Evolutionary conservation across 2,329 filamentous ascomycete genomes (phyloP).

Genomic region (Alternaria arborescens): DNA sequence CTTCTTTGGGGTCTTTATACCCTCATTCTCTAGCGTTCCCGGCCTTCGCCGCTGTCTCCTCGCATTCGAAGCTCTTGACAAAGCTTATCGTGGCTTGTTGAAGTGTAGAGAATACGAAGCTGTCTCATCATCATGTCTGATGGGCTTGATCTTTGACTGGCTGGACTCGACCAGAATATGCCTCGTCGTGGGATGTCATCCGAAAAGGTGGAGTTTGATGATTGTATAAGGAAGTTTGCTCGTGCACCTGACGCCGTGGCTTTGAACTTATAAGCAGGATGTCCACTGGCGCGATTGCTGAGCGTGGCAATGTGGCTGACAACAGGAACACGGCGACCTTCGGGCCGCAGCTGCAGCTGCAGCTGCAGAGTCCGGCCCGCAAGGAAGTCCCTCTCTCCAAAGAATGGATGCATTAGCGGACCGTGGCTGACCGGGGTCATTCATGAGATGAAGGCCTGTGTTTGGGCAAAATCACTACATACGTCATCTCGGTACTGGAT

Average conservation of each 20-base stretch:
- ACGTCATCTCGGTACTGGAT: not conserved
- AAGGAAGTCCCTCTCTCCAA: not conserved
- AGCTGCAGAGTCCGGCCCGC: not conserved
- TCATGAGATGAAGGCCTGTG: not conserved
- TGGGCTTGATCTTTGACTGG: constrained; percentile 2
- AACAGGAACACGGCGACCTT: not conserved
- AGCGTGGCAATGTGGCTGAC: not conserved
- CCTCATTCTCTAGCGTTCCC: not conserved
- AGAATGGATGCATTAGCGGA: not conserved
- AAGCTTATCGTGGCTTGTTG: constrained; percentile 1
- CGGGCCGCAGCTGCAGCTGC: not conserved
- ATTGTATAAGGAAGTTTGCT: not conserved
- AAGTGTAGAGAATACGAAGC: constrained; percentile 6
- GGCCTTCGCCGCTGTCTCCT: not conserved
- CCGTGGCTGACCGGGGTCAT: constrained; percentile 6
- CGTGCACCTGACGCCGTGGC: constrained; percentile 5
- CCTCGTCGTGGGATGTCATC: not conserved
- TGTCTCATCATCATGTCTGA: not conserved
- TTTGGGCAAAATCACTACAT: not conserved
- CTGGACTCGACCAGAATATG: not conserved
- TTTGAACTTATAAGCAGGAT: not conserved
- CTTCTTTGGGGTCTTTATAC: constrained; percentile 5
- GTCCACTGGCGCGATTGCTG: not conserved
- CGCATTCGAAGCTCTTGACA: not conserved
- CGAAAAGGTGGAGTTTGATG: not conserved